phyloP scores from a whole-genome alignment of 1,284 basidiomycete species.

The Golubevia sp. region DNA sequence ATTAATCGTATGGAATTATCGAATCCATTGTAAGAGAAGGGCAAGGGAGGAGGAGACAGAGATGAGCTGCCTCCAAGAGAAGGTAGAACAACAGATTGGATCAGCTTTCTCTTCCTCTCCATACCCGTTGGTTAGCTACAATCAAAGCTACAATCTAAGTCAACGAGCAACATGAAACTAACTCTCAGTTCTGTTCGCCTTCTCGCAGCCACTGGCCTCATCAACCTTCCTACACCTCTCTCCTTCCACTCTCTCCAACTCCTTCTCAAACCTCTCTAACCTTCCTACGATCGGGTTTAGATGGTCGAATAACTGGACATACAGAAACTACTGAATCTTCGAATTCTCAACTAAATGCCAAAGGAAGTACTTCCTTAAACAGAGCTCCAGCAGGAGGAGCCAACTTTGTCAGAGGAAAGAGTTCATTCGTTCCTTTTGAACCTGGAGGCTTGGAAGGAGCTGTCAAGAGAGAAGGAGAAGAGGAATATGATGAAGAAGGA shows the following conservation, averaged over 20 bases:
- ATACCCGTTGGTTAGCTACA: no score
- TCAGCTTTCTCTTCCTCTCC: no score
- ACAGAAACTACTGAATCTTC: slow-evolving; percentile 11
- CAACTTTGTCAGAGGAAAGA: slow-evolving; percentile 89
- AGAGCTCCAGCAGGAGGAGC: slow-evolving; percentile 74
- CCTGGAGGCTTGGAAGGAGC: slow-evolving; percentile 34
- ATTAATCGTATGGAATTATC: no score
- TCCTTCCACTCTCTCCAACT: background rate
- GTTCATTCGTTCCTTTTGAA: slow-evolving; percentile 76
- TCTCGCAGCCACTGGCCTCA: background rate
- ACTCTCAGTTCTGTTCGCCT: background rate
- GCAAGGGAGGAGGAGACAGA: no score
- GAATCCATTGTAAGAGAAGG: no score
- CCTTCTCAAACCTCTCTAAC: background rate
- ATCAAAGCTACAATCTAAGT: no score
- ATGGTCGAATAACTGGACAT: slow-evolving; percentile 44
- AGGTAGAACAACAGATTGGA: no score
- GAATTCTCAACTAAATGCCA: slow-evolving; percentile 15
- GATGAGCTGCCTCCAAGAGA: no score
- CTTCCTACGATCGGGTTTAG: slow-evolving; percentile 54
- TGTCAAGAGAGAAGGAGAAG: slow-evolving; percentile 16
- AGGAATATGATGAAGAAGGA: slow-evolving; percentile 9
- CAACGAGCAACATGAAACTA: no score
- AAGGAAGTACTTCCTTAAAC: slow-evolving; percentile 71
- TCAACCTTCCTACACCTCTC: background rate